Base-by-base conservation (phyloP, 140 eudicot species). In the Artemisia princeps region DNA sequence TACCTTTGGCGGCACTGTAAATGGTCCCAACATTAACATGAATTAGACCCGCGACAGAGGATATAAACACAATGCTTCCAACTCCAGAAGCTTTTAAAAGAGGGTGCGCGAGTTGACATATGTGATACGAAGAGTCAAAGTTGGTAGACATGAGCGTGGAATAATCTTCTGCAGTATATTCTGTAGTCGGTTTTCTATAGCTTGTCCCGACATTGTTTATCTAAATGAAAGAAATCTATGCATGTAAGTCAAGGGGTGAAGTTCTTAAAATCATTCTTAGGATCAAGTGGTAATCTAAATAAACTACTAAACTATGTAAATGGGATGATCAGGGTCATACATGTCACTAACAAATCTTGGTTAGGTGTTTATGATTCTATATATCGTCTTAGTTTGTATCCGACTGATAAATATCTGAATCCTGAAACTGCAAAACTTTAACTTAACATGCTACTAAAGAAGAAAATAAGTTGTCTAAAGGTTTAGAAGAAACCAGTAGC, bases 1-100 rank as follows among this genome's bases (percentile, higher is more conserved):
- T 71, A 78, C 94, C 94, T 86, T 86, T 86, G 14, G 72, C 55
- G 8, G 89, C 86, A n/a, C 80, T 77, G 69, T 80, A 83, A 49
- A 86, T 62, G 4, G 94, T 83, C 12, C 86, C 86, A 37, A 77
- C 68, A 28, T 10, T 26, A 7, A 75, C 2, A 49, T 75, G 75
- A 52, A 77, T 74, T 13, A 77, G 60, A 69, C 94, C 94, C 19
- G 79, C 81, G 51, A 82, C 81, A 67, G 94, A 86, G 37, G 94
- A 86, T 45, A 80, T 85, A 69, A 85, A 85, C 56, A 85, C 88
- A 55, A 85, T 76, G 56, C 68, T 79, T 50, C 86, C 86, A 19
- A 10, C 74, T 13, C 81, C 84, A 73, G 89, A 80, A 49, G 81
- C 79, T 60, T 86, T 86, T 14, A 86, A 65, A 62, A 82, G 80